Evolutionary conservation across 1,284 basidiomycete species (phyloP).

Genomic region (Coniferiporia sulphurascens): DNA sequence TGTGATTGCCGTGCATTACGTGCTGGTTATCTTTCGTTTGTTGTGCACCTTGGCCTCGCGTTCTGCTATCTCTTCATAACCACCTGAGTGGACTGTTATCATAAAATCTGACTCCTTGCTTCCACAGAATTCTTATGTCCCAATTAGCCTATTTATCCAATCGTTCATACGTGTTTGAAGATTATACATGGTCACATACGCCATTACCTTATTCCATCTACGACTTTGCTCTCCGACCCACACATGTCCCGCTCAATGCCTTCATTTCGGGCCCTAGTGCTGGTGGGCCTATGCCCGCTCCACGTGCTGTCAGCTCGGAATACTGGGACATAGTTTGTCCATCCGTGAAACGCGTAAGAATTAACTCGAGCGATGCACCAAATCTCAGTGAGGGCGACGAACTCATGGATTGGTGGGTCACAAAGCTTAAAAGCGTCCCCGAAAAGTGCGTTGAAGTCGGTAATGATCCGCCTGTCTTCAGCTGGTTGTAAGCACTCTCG

Average conservation of each 20-base stretch:
- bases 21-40: no score
- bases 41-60: no score
- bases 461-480: conserved; percentile 18
- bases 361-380: conserved; percentile 18
- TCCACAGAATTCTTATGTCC: conserved; percentile 9
- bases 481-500: conserved; percentile 23
- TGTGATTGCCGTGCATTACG: no score
- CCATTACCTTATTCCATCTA: conserved; percentile 31
- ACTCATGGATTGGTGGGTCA: conserved; percentile 33
- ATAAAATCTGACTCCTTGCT: no score
- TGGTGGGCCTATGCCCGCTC: conserved; percentile 32
- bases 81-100: no score
- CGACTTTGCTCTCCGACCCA: conserved; percentile 24
- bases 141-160: conserved; percentile 25
- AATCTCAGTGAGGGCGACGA: conserved; percentile 21
- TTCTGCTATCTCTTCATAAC: no score
- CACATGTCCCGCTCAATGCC: conserved; percentile 21
- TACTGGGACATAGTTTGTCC: conserved; percentile 37
- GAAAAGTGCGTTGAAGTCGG: conserved; percentile 33
- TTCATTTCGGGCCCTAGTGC: conserved; percentile 35
- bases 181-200: conserved; percentile 22
- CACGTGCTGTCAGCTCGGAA: conserved; percentile 31
- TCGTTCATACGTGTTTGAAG: conserved; percentile 25
- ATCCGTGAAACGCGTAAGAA: conserved; percentile 26
- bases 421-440: conserved; percentile 28